Evolutionary conservation across 1,284 basidiomycete species (phyloP), one percentile per base, ranked within the genome.

Genomic region (Fomitopsis schrenkii): DNA sequence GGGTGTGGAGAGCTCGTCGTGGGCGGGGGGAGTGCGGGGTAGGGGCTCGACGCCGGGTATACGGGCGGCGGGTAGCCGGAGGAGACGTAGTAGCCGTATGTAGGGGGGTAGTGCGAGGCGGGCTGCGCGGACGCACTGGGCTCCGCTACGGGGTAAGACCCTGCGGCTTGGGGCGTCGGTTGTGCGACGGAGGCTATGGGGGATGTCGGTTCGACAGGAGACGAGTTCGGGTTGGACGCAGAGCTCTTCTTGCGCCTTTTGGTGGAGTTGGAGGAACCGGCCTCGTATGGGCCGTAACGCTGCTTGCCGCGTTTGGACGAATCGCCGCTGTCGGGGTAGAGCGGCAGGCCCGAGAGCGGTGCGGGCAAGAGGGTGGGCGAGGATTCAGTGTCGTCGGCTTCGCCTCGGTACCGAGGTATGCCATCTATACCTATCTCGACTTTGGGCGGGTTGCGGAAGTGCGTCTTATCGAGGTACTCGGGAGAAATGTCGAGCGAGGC

Each of bases 371-470:
- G 70, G 12, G 81, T 75, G 0, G 83, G 77, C 2, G 84, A 81
- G 0, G 74, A 64, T 30, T 84, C 81, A 10, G 77, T 72, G 46
- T 91, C 90, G 69, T 92, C 89, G 19, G 88, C 87, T 70, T 92
- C 89, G 52, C 89, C 89, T 40, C 90, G 82, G 73, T 96, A 97
- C 26, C 91, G 83, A 30, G 87, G 87, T 7, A 90, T 69, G 59
- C 94, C 94, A 72, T 97, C 94, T 1, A 84, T 79, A 40, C 91
- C 94, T 41, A 91, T 77, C 71, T 95, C 93, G 44, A 94, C 89
- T 73, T 93, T 89, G 30, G 94, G 94, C 2, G 95, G 93, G 71
- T 93, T 93, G 35, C 94, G 84, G 71, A 97, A 97, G 70, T 95
- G 93, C 1, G 90, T 91, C 74, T 93, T 93, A 74, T 95, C 90